Base-by-base conservation (phyloP, 768 basidiomycete genomes). In the Mycena vitilis region DNA sequence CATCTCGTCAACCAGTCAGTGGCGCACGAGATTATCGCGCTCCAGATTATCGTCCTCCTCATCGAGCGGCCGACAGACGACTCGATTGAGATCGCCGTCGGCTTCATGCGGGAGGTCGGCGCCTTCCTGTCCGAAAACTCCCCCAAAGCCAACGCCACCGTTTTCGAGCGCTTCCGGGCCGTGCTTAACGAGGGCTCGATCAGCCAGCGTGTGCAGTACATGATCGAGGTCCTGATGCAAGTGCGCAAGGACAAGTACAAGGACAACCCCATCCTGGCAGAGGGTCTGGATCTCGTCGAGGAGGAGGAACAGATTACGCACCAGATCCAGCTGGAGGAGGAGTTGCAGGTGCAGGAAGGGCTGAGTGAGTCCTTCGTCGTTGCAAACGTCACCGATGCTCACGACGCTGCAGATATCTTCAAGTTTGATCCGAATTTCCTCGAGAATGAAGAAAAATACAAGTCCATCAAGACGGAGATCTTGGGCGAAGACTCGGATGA, bases 181-280 rank as follows among this genome's bases (percentile, higher is more conserved):
- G 95, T 98, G 11, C 83, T 99, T 40, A 98, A 99, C 79, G 98
- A 99, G 78, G 95, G 95, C 30, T 83, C 87, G 51, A 97, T 99
- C 79, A 96, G 94, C 75, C 96, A 99, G 73, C 90, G 98, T 73
- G 95, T 97, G 36, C 98, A 99, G 77, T 99, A 98, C 81, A 98
- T 98, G 98, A 95, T 99, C 73, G 98, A 99, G 81, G 98, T 99
- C 4, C 85, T 99, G 54, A 99, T 99, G 95, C 98, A 99, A 81
- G 95, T 98, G 10, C 87, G 98, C 73, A 98, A 98, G 83, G 98
- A 99, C 84, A 96, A 95, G 80, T 99, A 95, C 86, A 99, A 99
- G 86, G 98, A 99, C 76, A 99, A 99, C 78, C 96, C 96, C 20
- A 89, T 95, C 71, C 78, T 99, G 47, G 91, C 95, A 2, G 98